Evolutionary conservation across 257 asterid species (phyloP).

Genomic region (Solanum sparsipilum): DNA sequence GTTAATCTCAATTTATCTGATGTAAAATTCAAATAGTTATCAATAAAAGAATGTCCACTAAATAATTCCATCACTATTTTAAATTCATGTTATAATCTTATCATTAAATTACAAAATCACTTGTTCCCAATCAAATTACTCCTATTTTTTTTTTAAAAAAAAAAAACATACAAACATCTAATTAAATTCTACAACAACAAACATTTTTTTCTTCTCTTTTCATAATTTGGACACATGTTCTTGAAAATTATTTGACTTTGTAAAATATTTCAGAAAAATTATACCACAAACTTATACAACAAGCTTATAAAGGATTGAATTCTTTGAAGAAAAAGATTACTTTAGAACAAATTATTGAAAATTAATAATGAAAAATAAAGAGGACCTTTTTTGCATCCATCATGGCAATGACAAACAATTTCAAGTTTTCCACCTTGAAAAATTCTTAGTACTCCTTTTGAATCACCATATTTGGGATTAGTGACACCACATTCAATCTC

Average conservation of each 20-base stretch:
- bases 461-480: constrained; percentile 20
- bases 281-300: background rate
- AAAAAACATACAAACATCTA: background rate
- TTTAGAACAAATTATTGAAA: background rate
- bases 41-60: background rate
- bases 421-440: constrained; percentile 17
- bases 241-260: background rate
- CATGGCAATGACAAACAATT: constrained; percentile 16
- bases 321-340: background rate
- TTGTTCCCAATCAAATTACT: background rate
- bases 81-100: background rate
- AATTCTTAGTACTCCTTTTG: constrained; percentile 12
- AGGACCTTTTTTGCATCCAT: constrained; percentile 11
- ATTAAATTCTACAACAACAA: background rate
- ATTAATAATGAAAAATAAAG: background rate
- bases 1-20: background rate
- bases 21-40: too few species aligned
- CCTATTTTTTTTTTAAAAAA: background rate
- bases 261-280: background rate
- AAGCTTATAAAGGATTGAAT: background rate
- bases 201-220: too few species aligned
- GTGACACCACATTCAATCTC: constrained; percentile 33
- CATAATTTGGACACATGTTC: background rate
- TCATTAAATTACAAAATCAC: background rate
- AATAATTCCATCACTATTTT: background rate